A percentile compares a stretch with the other conserved stretches of the same genome.
These are phyloP conservation scores for Clavaria fumosa DNA, from an alignment of 768 basidiomycete species.

Conservation along the genomic window DNA sequence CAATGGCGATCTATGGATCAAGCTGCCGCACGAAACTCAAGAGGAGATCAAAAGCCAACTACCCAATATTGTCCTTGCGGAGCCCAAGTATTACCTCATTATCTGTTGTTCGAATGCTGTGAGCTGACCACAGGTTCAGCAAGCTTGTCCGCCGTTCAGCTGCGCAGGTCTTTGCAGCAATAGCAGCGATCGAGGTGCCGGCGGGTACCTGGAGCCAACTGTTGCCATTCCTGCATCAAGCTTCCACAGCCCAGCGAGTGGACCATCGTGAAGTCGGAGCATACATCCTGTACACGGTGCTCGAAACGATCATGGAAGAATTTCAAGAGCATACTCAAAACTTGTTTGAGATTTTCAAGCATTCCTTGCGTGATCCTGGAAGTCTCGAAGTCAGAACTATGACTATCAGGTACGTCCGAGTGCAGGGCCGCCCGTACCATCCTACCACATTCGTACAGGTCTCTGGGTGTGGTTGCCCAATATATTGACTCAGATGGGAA, in stretches of 20 bases:
- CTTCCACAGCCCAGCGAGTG: conserved; percentile 50
- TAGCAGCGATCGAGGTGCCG: conserved; percentile 79
- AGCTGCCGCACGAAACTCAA: conserved; percentile 49
- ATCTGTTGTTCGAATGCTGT: conserved; percentile 6
- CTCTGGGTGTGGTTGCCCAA: conserved; percentile 86
- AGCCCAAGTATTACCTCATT: conserved; percentile 46
- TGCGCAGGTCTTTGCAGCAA: conserved; percentile 83
- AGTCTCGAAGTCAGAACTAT: conserved; percentile 84
- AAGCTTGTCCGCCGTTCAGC: conserved; percentile 85
- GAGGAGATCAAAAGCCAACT: conserved; percentile 75
- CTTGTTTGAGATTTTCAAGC: conserved; percentile 69
- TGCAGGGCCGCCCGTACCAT: too few species aligned
- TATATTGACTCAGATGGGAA: conserved; percentile 76
- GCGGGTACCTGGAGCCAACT: conserved; percentile 72
- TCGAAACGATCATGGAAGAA: conserved; percentile 85
- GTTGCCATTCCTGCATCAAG: conserved; percentile 72
- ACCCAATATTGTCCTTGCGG: conserved; percentile 60
- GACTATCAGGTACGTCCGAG: conserved; percentile 59
- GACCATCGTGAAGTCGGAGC: conserved; percentile 83
- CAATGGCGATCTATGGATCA: conserved; percentile 71
- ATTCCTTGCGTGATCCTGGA: conserved; percentile 64
- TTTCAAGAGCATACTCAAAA: conserved; percentile 59
- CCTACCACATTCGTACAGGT: conserved; percentile 29
- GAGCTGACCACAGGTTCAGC: conserved; percentile 24
- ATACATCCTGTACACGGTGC: conserved; percentile 78